These are phyloP conservation scores for Ogataea chonburiensis DNA, from an alignment of 805 yeast species.

Conservation along the genomic window DNA sequence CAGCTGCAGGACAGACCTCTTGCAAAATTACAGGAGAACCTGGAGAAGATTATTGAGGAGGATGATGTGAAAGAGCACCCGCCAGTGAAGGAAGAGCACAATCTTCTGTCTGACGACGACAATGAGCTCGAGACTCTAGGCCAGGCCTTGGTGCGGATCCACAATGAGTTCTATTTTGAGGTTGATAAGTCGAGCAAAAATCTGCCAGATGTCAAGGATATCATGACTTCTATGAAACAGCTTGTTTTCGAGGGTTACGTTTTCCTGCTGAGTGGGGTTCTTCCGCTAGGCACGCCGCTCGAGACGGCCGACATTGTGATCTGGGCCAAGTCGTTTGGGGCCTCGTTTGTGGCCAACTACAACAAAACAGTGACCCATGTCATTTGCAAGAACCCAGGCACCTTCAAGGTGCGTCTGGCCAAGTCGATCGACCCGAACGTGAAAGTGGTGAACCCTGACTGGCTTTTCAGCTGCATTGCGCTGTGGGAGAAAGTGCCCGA, in stretches of 20 bases:
- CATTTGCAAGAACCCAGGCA: slow-evolving; percentile 75
- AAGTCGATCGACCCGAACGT: slow-evolving; percentile 56
- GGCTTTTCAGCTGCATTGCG: slow-evolving; percentile 86
- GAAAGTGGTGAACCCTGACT: slow-evolving; percentile 84
- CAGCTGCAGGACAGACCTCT: slow-evolving; percentile 82
- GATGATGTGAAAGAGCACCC: slow-evolving; percentile 30
- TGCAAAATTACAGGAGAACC: slow-evolving; percentile 74
- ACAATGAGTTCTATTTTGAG: slow-evolving; percentile 59
- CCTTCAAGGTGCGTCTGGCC: slow-evolving; percentile 83
- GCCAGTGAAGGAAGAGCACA: slow-evolving; percentile 34
- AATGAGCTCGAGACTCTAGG: slow-evolving; percentile 67
- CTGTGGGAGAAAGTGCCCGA: slow-evolving; percentile 74
- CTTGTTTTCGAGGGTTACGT: slow-evolving; percentile 65
- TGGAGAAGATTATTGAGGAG: slow-evolving; percentile 49
- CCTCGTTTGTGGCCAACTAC: slow-evolving; percentile 71
- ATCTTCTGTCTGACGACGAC: slow-evolving; percentile 75
- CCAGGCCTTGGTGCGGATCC: slow-evolving; percentile 61
- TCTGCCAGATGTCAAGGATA: slow-evolving; percentile 61
- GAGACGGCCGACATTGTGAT: slow-evolving; percentile 82
- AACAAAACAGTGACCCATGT: slow-evolving; percentile 81
- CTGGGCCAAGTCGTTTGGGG: slow-evolving; percentile 94
- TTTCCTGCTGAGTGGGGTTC: slow-evolving; percentile 82
- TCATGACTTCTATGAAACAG: slow-evolving; percentile 73
- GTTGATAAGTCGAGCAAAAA: slow-evolving; percentile 35
- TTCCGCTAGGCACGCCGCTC: slow-evolving; percentile 76